Percentiles rank a stretch among this genome's conserved stretches.
phyloP scores from a whole-genome alignment of 208 protist genomes.

The Balamuthia mandrillaris region DNA sequence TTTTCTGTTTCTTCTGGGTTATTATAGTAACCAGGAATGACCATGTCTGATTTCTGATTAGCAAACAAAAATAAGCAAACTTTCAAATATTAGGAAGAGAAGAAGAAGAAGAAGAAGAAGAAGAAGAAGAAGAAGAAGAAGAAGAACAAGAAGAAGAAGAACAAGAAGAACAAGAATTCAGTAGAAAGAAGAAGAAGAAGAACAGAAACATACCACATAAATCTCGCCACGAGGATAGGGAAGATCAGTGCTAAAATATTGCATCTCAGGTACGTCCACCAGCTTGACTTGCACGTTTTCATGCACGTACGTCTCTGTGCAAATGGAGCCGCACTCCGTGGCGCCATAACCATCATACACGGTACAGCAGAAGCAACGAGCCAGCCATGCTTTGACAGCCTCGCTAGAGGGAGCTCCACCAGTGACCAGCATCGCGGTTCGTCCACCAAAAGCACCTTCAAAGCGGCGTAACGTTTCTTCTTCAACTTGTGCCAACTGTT shows the following conservation, averaged over 20 bases:
- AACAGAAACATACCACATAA: background rate
- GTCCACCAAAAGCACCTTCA: background rate
- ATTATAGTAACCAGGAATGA: conserved; percentile 12
- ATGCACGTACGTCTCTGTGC: background rate
- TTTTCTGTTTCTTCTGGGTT: background rate
- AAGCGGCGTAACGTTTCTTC: too few species aligned
- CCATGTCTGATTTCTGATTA: background rate
- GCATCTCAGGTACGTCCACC: conserved; percentile 80
- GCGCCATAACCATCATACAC: conserved; percentile 29
- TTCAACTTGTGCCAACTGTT: too few species aligned
- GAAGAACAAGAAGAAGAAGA: background rate
- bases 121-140: background rate
- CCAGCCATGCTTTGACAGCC: conserved; percentile 69
- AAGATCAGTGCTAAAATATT: conserved; percentile 62
- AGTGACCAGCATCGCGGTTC: conserved; percentile 58
- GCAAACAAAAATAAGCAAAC: background rate
- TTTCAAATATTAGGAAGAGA: background rate
- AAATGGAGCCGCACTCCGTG: background rate
- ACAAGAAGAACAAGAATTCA: background rate
- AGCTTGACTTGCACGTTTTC: conserved; percentile 77
- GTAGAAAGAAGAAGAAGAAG: background rate
- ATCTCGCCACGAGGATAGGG: conserved; percentile 62
- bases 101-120: background rate
- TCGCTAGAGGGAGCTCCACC: conserved; percentile 71
- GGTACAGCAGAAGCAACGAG: background rate